Base-by-base conservation (phyloP, 2,329 filamentous ascomycete species). In the Fusarium proliferatum region DNA sequence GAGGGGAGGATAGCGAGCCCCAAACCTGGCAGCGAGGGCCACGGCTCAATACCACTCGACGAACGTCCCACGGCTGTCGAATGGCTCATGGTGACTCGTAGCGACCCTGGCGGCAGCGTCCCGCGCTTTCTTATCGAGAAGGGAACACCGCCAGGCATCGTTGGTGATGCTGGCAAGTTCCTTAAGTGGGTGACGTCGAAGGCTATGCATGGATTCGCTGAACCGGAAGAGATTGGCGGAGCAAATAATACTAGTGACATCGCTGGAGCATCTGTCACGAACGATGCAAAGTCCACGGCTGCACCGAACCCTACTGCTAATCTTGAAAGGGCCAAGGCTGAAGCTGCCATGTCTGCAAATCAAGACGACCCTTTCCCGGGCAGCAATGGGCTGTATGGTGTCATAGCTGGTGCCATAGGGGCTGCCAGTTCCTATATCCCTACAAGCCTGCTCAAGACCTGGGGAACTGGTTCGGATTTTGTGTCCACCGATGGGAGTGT, bases 61-160 rank as follows among this genome's bases (percentile, higher is more conserved):
- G 79, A 83, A 9, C 79, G 74, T 2, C 79, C 84, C n/a, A 85
- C 82, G 34, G 82, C 85, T 33, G 80, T 97, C 4, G 95, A 97
- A 81, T 97, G 95, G 95, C 89, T 96, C 69, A 97, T 97, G 95
- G 90, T 97, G 23, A 97, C 94, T 3, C 88, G 95, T 55, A 96
- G 93, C 80, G 94, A 97, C 76, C 94, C 95, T 6, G 95, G 95
- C 16, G 95, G 95, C 59, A 96, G 91, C 67, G 95, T 97, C 23
- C 95, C 95, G 2, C 89, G 93, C 19, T 97, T 96, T 83, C 91
- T 97, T 88, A 94, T 97, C n/a, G 95, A 97, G 78, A 91, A 94
- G 79, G 94, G 93, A 36, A 97, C 95, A 0, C 95, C 95, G 1
- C 90, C 88, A 16, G 93, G 93, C 41, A 96, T 97, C 76, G 88